Evolutionary conservation across 2,329 filamentous ascomycete species (phyloP), one percentile per base, ranked within the genome.

Genomic region (Fusarium sp.): DNA sequence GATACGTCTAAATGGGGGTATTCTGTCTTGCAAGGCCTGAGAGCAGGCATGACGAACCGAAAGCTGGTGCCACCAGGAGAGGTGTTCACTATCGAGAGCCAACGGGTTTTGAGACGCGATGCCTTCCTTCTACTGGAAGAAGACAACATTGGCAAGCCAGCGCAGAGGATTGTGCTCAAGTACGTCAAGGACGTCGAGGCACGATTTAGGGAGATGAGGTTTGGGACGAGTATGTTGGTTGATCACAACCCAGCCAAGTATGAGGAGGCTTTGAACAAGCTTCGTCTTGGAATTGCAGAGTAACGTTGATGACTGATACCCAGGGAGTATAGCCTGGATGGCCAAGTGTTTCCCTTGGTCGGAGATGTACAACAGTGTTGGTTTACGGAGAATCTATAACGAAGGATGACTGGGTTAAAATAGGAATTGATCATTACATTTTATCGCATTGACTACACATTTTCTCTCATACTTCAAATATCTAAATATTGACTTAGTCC

Each of bases 181-280:
- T 93, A 94, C 70, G 87, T 95, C 14, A 85, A 89, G 65, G 91
- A 95, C 80, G 93, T 94, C 33, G 92, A 94, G 79, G 86, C 86
- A 24, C 85, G 90, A 63, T 95, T 95, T 80, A 86, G 89, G 31
- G 93, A 95, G 83, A 84, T 95, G 48, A 86, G 88, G 50, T 95
- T 95, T 80, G 92, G 91, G 6, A 89, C 91, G 27, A 91, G 92
- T 56, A 94, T 95, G 92, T 84, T 95, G 82, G 87, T 90, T 68
- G 93, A 95, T 80, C 93, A 95, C 80, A 94, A 90, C 73, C 93
- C 93, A 4, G 92, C 90, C 29, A 87, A 91, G 74, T 95, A 95
- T 79, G 93, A 95, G 81, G 88, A 90, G 68, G 91, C 90, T 67
- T 82, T 95, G 76, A 88, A 90, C 66, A 89, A 90, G 69, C 83